A percentile compares a stretch with the other conserved stretches of the same genome.
Evolutionary conservation across 1,284 basidiomycete species (phyloP).

Genomic region (Cryptococcus maquisensis): DNA sequence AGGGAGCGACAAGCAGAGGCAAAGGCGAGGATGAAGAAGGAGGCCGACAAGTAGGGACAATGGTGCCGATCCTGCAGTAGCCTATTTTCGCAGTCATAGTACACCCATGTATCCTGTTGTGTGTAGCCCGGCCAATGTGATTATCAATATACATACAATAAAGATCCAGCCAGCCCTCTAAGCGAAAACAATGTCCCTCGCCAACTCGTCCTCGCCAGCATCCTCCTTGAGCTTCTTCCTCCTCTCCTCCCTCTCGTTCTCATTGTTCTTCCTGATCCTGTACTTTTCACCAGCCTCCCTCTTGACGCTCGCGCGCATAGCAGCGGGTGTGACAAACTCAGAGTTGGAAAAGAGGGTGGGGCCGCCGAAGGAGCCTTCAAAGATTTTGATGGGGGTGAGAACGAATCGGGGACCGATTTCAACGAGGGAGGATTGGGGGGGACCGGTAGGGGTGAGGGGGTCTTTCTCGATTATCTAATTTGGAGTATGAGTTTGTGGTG

Average conservation of each 20-base stretch:
- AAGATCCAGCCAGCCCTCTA: conserved; percentile 47
- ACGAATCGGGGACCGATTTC: conserved; percentile 98
- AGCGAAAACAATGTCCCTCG: conserved; percentile 82
- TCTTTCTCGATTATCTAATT: conserved; percentile 56
- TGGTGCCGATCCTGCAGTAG: background rate
- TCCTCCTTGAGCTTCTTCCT: conserved; percentile 59
- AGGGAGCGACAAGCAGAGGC: background rate
- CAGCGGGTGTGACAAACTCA: conserved; percentile 86
- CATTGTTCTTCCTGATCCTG: conserved; percentile 70
- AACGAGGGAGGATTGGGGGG: conserved; percentile 63
- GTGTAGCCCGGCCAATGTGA: background rate
- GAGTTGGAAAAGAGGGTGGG: conserved; percentile 95
- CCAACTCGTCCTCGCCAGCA: conserved; percentile 72
- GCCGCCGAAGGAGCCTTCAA: conserved; percentile 94
- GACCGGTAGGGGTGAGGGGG: conserved; percentile 56
- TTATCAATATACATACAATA: conserved; percentile 2
- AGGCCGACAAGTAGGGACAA: background rate
- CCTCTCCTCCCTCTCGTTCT: conserved; percentile 63
- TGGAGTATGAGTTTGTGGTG: background rate
- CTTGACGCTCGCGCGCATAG: conserved; percentile 67
- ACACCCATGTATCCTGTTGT: background rate
- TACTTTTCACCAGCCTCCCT: conserved; percentile 76
- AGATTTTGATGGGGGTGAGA: conserved; percentile 94
- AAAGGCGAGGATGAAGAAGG: background rate
- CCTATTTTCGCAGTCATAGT: background rate